A percentile compares a stretch with the other conserved stretches of the same genome.
These are phyloP conservation scores for Rhododendron ovatum DNA, from an alignment of 148 eudicot species.

Conservation along the genomic window DNA sequence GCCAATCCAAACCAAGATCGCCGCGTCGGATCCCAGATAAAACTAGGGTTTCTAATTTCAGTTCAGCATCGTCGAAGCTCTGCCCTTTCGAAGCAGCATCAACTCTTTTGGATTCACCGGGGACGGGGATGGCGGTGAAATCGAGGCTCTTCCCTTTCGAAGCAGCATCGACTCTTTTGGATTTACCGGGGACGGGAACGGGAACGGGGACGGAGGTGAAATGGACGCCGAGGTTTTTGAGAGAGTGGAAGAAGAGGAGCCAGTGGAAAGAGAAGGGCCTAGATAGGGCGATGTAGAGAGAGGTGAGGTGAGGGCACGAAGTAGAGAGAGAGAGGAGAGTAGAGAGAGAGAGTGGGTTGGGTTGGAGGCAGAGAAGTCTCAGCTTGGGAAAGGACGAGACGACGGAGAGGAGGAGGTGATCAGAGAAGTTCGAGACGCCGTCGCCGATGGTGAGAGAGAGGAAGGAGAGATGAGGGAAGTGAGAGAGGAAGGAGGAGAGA, in stretches of 20 bases:
- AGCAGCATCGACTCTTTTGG: background rate
- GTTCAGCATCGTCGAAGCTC: slow-evolving; percentile 7
- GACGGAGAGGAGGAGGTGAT: slow-evolving; percentile 26
- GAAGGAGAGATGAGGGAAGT: background rate
- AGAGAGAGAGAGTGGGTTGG: slow-evolving; percentile 26
- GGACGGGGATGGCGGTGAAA: too few species aligned
- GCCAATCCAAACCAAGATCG: slow-evolving; percentile 42
- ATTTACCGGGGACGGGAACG: background rate
- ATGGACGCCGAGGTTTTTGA: background rate
- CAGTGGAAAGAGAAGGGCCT: background rate
- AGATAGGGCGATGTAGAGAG: background rate
- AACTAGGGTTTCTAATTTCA: slow-evolving; percentile 33
- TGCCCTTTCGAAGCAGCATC: too few species aligned
- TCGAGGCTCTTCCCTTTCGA: slow-evolving; percentile 7
- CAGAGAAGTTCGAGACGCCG: slow-evolving; percentile 8
- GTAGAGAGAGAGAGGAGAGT: slow-evolving; percentile 24
- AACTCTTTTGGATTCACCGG: too few species aligned
- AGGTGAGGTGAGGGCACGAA: slow-evolving; percentile 15
- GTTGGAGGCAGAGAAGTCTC: slow-evolving; percentile 13
- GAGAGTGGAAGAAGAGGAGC: background rate
- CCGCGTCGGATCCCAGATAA: slow-evolving; percentile 29
- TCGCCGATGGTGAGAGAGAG: background rate
- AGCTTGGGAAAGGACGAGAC: slow-evolving; percentile 30
- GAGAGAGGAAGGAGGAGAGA: background rate
- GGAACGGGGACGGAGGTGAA: background rate